Conservation (phyloP, 2,329 filamentous ascomycete genomes). For the Stagonosporopsis cucurbitacearum region DNA sequence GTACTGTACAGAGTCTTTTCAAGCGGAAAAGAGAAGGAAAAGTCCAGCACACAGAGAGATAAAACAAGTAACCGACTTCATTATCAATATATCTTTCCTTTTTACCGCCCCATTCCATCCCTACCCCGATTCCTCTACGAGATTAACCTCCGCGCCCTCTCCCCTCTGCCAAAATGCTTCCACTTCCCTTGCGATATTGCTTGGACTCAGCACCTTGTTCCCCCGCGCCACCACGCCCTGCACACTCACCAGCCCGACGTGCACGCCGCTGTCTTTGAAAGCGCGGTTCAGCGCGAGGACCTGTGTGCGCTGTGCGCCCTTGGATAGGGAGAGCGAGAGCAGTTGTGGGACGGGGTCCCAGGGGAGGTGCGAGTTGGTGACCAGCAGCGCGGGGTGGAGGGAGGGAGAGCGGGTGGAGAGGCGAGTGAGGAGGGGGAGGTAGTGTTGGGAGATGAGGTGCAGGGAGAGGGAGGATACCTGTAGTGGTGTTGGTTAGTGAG, state of each 20-base stretch:
- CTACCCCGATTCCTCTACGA: conserved; percentile 29
- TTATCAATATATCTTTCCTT: no score
- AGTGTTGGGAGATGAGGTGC: conserved; percentile 57
- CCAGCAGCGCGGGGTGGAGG: conserved; percentile 56
- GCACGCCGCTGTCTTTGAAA: conserved; percentile 53
- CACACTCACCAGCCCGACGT: conserved; percentile 57
- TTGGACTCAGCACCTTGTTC: conserved; percentile 53
- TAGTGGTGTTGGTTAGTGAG: conserved; percentile 40
- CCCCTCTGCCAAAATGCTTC: conserved; percentile 54
- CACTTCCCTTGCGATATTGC: conserved; percentile 54
- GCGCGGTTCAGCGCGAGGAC: conserved; percentile 53
- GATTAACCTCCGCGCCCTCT: conserved; percentile 50
- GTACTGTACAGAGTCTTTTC: no score
- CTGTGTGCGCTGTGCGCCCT: conserved; percentile 60
- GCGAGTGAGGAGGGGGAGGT: conserved; percentile 52
- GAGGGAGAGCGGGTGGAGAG: conserved; percentile 38
- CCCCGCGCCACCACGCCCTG: conserved; percentile 53
- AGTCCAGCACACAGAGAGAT: no score
- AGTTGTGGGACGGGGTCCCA: conserved; percentile 56
- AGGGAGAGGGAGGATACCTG: conserved; percentile 41
- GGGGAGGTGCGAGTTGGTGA: conserved; percentile 58
- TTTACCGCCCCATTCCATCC: neutral
- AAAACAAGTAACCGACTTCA: no score
- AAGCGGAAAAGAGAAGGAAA: no score
- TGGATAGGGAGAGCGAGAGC: conserved; percentile 59